Base-by-base conservation (phyloP, 345 rosid genomes). In the Linum trigynum region DNA sequence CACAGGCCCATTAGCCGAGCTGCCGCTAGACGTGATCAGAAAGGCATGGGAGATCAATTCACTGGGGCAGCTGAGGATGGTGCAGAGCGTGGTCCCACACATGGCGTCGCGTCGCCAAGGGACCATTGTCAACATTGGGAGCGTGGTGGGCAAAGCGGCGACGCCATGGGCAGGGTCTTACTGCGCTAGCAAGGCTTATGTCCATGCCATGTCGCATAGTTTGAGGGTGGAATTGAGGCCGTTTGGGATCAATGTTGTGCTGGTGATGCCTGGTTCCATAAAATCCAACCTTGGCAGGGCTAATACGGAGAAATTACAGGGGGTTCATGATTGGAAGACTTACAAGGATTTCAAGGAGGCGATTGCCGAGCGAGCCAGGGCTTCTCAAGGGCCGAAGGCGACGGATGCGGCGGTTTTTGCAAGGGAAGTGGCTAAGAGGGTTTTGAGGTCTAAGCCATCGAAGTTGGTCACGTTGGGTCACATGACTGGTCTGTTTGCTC, bases 141-240 rank as follows among this genome's bases (percentile, higher is more conserved):
- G 85, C 40, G 84, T 86, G 4, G 87, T 75, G 1, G 89, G 89
- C 51, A 72, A 16, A 37, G 87, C 74, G 3, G 75, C 89, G 10
- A 81, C 86, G 1, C 92, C 92, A 38, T 82, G 87, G 86, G 84
- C 82, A 11, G 89, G 92, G 43, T 82, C 92, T 0, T 84, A 86
- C 55, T 81, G 89, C 43, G 74, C 84, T 23, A 82, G 85, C 74
- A 81, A 86, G 70, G 89, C 92, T 2, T 79, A 83, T 0, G 82
- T 77, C n/a, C 87, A 81, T 41, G 85, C 87, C 60, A 71, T 84
- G 69, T 76, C 92, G 2, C 35, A 81, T 37, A 53, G 80, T 0
- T 63, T 86, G 42, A 75, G 89, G 1, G 74, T 86, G 10, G 92
- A 86, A 58, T 59, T 86, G 67, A 78, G 56, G 55, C 87, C 89